phyloP scores from a whole-genome alignment of 768 basidiomycete species.

The Aureoboletus auriporus region DNA sequence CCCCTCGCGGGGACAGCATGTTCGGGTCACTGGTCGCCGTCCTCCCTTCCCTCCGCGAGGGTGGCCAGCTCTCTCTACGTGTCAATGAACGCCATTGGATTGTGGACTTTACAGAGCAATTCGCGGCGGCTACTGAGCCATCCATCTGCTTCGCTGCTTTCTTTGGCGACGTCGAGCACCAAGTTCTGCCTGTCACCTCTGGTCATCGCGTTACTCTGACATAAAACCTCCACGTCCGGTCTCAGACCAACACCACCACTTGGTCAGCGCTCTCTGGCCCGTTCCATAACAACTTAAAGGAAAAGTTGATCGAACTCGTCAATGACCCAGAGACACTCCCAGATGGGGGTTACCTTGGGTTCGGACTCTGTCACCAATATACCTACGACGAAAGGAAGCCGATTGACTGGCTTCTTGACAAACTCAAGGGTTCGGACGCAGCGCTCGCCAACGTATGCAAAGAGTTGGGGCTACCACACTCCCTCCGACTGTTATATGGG shows the following conservation, averaged over 20 bases:
- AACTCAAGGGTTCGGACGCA: slow-evolving; percentile 4
- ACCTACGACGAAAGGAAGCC: neutral
- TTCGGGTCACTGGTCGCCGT: slow-evolving; percentile 49
- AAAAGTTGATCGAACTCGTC: slow-evolving; percentile 14
- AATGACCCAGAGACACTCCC: slow-evolving; percentile 26
- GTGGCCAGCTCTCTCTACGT: slow-evolving; percentile 40
- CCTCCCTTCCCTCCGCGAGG: slow-evolving; percentile 43
- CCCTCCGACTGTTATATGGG: slow-evolving; percentile 1
- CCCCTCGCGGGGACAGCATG: slow-evolving; percentile 40
- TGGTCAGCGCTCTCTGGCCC: neutral
- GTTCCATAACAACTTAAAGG: neutral
- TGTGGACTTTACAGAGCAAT: slow-evolving; percentile 32
- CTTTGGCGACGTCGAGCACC: slow-evolving; percentile 41
- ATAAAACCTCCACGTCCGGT: slow-evolving; percentile 31
- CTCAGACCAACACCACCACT: neutral
- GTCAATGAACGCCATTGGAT: slow-evolving; percentile 31
- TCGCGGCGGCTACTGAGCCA: neutral
- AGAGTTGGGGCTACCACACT: neutral
- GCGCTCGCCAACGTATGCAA: slow-evolving; percentile 2
- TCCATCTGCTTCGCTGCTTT: slow-evolving; percentile 38
- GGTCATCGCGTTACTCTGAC: slow-evolving; percentile 44
- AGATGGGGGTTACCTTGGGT: slow-evolving; percentile 32
- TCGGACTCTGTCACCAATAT: slow-evolving; percentile 34
- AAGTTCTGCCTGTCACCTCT: slow-evolving; percentile 36
- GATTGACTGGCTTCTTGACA: neutral